phyloP scores from a whole-genome alignment of 306 rosid genomes.

The Lathyrus tuberosus region DNA sequence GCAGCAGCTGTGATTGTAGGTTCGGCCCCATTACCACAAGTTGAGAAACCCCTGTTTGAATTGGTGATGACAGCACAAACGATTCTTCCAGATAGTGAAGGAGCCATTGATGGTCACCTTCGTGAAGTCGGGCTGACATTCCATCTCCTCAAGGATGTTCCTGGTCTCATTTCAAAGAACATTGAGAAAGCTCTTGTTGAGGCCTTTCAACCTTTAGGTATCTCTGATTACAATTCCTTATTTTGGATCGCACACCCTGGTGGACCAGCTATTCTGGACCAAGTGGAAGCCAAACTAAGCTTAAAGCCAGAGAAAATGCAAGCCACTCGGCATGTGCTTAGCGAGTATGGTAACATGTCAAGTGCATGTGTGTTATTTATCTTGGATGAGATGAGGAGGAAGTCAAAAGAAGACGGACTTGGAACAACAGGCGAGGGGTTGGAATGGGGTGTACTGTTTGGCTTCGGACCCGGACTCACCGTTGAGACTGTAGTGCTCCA shows the following conservation, averaged over 20 bases:
- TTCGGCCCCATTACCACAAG: slow-evolving; percentile 28
- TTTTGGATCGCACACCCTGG: slow-evolving; percentile 49
- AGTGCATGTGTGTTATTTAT: slow-evolving; percentile 43
- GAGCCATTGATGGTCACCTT: slow-evolving; percentile 40
- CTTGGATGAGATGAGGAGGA: slow-evolving; percentile 37
- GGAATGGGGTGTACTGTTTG: slow-evolving; percentile 45
- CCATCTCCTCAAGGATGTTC: slow-evolving; percentile 44
- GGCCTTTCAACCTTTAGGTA: slow-evolving; percentile 34
- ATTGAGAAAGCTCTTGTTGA: slow-evolving; percentile 39
- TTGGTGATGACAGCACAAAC: slow-evolving; percentile 42
- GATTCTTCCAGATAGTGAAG: slow-evolving; percentile 39
- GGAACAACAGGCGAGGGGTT: slow-evolving; percentile 47
- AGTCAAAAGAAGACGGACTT: slow-evolving; percentile 27
- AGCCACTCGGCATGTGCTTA: slow-evolving; percentile 37
- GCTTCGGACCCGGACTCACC: slow-evolving; percentile 45
- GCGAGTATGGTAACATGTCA: slow-evolving; percentile 46
- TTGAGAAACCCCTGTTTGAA: slow-evolving; percentile 37
- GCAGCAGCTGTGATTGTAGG: slow-evolving; percentile 43
- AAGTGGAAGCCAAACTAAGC: slow-evolving; percentile 40
- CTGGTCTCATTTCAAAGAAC: slow-evolving; percentile 33
- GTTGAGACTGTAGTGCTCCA: slow-evolving; percentile 41
- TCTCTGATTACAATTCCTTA: slow-evolving; percentile 44
- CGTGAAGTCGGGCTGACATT: slow-evolving; percentile 37
- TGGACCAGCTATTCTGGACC: slow-evolving; percentile 44
- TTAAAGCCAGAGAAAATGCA: slow-evolving; percentile 36